Conservation (phyloP, 768 basidiomycete genomes). For the Lentinus tigrinus region DNA sequence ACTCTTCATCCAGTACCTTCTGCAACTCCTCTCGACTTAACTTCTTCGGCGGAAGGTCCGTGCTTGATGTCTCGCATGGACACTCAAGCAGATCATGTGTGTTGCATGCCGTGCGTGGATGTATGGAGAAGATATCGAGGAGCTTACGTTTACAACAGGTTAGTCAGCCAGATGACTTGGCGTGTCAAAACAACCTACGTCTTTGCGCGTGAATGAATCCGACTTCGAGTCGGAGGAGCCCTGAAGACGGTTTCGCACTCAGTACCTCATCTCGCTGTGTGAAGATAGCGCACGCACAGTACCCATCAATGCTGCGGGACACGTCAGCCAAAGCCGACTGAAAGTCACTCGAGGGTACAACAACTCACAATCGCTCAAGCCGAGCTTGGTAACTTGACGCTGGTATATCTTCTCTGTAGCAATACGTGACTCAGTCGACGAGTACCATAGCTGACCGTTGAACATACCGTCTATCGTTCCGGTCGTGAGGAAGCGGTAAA, state of each 20-base stretch:
- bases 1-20: slow-evolving; percentile 21
- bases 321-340: background rate
- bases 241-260: slow-evolving; percentile 22
- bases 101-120: slow-evolving; percentile 76
- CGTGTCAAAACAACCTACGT: too few species aligned
- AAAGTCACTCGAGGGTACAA: background rate
- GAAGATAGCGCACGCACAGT: slow-evolving; percentile 41
- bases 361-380: slow-evolving; percentile 77
- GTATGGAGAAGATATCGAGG: slow-evolving; percentile 88
- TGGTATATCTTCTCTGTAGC: slow-evolving; percentile 84
- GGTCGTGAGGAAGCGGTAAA: slow-evolving; percentile 82
- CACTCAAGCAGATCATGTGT: slow-evolving; percentile 93
- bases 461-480: slow-evolving; percentile 83
- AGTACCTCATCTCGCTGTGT: background rate
- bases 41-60: background rate
- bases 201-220: slow-evolving; percentile 84
- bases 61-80: slow-evolving; percentile 45
- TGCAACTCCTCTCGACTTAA: background rate
- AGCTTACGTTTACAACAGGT: too few species aligned
- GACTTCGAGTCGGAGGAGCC: slow-evolving; percentile 59
- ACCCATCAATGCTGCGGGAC: slow-evolving; percentile 63
- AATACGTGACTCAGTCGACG: background rate
- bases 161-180: slow-evolving; percentile 27
- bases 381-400: slow-evolving; percentile 91
- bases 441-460: slow-evolving; percentile 4